Conservation (phyloP, 331 rosid species). For the Telfairia occidentalis region DNA sequence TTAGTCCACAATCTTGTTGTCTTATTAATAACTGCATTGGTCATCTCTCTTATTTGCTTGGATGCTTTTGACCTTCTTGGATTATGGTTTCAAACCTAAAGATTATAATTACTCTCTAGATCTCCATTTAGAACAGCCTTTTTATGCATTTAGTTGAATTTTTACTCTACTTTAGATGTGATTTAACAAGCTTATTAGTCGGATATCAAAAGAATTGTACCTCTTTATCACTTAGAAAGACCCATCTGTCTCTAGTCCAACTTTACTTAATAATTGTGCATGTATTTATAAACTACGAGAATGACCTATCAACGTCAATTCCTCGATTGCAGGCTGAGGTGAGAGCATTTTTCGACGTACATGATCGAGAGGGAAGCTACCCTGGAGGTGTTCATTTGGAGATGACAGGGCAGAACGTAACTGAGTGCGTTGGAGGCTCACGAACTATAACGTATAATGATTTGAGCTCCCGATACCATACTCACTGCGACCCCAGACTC, state of each 20-base stretch:
- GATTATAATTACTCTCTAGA: neutral
- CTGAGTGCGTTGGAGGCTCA: conserved; percentile 56
- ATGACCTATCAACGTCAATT: neutral
- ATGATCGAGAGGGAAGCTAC: conserved; percentile 74
- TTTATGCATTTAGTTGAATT: neutral
- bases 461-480: conserved; percentile 50
- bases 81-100: neutral
- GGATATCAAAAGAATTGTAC: neutral
- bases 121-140: neutral
- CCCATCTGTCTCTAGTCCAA: neutral
- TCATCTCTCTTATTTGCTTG: neutral
- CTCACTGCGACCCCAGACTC: conserved; percentile 40
- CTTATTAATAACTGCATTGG: neutral
- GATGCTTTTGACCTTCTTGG: conserved; percentile 3
- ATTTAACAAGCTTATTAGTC: neutral
- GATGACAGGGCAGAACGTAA: conserved; percentile 44
- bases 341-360: conserved; percentile 79
- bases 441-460: conserved; percentile 56
- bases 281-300: neutral
- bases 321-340: conserved; percentile 39
- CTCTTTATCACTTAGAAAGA: too few relatives aligned
- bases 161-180: neutral
- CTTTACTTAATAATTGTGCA: neutral
- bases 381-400: conserved; percentile 77
- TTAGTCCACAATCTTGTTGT: neutral